Evolutionary conservation across 2,329 filamentous ascomycete species (phyloP), one percentile per base, ranked within the genome.

Genomic region (Clarireedia hainanense): DNA sequence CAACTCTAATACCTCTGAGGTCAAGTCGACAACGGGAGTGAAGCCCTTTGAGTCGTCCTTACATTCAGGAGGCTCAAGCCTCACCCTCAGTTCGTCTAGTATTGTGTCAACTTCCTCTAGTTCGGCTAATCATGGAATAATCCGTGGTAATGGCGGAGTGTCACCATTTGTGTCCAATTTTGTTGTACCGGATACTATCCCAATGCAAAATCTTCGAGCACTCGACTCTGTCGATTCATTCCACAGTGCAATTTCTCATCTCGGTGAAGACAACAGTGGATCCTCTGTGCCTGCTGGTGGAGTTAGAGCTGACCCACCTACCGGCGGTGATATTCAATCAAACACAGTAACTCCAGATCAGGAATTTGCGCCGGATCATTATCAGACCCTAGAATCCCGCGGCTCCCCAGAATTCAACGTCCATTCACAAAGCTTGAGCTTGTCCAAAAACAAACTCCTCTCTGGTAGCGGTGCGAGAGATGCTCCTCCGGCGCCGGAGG

Each of bases 181-280:
- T 37, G 23, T 40, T 7, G 20, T 42, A 12, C 47, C 36, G n/a
- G 15, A 20, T 4, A 54, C 5, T 14, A 45, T 43, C 10, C 15
- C 50, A 14, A 52, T 51, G 20, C 39, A 50, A 30, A 57, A 55
- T 17, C 12, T 47, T 10, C 37, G 46, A 24, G 57, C 57, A 12
- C 36, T 51, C 47, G 51, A 49, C 12, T 60, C 54, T 40, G 48
- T 60, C 3, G 45, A 57, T 43, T 57, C 57, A 10, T 58, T 58
- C 27, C 45, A 58, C 15, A 58, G 50, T 24, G 50, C 57, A 4
- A n/a, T 55, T n/a, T 57, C 54, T 20, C 42, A 46, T n/a, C 36
- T 45, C 1, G 36, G 34, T 17, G 6, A 52, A 17, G 20, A 24
- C 9, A 9, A 14, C 10, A 24, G 50, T 27, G 34, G 2, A 23